Base-by-base conservation (phyloP, 2,329 filamentous ascomycete species). In the Sphaerulina vaccinii region DNA sequence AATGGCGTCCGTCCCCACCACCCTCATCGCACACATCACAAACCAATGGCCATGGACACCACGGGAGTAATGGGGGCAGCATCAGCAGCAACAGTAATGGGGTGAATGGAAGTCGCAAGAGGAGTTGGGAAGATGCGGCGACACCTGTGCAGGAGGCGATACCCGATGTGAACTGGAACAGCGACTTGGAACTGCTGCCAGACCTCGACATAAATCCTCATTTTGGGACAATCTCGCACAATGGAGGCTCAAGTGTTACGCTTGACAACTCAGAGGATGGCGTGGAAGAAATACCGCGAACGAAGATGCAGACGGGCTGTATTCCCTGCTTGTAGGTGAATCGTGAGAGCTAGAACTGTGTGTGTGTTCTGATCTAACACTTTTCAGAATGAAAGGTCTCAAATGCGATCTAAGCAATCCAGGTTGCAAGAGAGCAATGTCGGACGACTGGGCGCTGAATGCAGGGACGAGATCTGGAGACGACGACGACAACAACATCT, bases 281-380 rank as follows among this genome's bases (percentile, higher is more conserved):
- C 15, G 50, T 59, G 15, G 55, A 53, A 42, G 59, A 57, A 35
- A 56, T 57, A 9, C 52, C 54, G 16, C 52, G 54, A 35, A 55
- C 50, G 7, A 62, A 57, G 55, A 67, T 67, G 65, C 61, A 59
- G 40, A 66, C 65, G 10, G 65, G 65, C 16, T 67, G 65, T 43
- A 64, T 67, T 18, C 62, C 65, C n/a, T 67, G 65, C 51, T 56
- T 67, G 57, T 65, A 61, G 32, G 62, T 65, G 29, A 16, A 33
- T n/a, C 16, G 21, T 16, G 22, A 35, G 23, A 36, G 23, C 21
- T 19, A 33, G n/a, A n/a, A n/a, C n/a, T 40, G 36, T 32, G 27
- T 32, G 8, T 32, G 27, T 32, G 40, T 35, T 23, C 29, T 27
- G 37, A 42, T 18, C 38, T 47, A 33, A 29, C 15, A 15, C 19